A percentile compares a stretch with the other conserved stretches of the same genome.
These are phyloP conservation scores for Mycena leptocephala DNA, from an alignment of 768 basidiomycete genomes.

Conservation along the genomic window DNA sequence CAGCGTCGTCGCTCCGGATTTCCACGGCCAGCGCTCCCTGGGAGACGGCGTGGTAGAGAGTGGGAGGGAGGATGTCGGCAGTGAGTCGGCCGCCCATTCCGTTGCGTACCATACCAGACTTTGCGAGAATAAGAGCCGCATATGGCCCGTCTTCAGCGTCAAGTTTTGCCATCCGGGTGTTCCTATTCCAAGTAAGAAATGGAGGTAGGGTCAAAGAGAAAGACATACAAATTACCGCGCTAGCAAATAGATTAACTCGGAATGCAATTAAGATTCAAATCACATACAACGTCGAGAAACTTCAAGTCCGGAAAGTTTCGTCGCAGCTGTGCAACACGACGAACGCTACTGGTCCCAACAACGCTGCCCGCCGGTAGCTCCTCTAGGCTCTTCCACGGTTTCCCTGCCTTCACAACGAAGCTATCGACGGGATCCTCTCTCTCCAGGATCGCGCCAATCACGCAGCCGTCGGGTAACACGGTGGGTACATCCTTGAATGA, in stretches of 20 bases:
- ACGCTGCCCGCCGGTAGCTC: slow-evolving; percentile 92
- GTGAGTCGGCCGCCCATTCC: slow-evolving; percentile 85
- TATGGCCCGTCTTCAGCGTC: slow-evolving; percentile 88
- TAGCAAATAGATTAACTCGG: slow-evolving; percentile 44
- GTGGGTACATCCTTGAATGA: slow-evolving; percentile 96
- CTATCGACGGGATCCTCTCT: slow-evolving; percentile 93
- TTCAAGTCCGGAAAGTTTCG: slow-evolving; percentile 81
- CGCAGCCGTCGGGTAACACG: slow-evolving; percentile 85
- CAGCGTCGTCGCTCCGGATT: slow-evolving; percentile 77
- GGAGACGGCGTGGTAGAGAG: slow-evolving; percentile 90
- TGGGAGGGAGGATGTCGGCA: slow-evolving; percentile 79
- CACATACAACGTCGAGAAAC: slow-evolving; percentile 90
- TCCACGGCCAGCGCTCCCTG: slow-evolving; percentile 96
- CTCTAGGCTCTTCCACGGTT: slow-evolving; percentile 77
- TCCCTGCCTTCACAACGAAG: slow-evolving; percentile 86
- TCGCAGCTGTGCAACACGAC: slow-evolving; percentile 92
- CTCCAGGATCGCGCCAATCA: slow-evolving; percentile 88
- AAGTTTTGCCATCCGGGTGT: slow-evolving; percentile 93
- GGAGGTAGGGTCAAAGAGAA: slow-evolving; percentile 14
- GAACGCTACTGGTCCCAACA: slow-evolving; percentile 96
- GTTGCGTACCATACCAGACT: slow-evolving; percentile 90
- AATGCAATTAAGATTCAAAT: neutral
- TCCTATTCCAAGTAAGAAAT: slow-evolving; percentile 59
- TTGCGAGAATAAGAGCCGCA: slow-evolving; percentile 93
- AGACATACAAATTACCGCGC: slow-evolving; percentile 90